A percentile compares a stretch with the other conserved stretches of the same genome.
These are phyloP conservation scores for Kodamaea anthophila DNA, from an alignment of 1,139 yeast species.

Conservation along the genomic window DNA sequence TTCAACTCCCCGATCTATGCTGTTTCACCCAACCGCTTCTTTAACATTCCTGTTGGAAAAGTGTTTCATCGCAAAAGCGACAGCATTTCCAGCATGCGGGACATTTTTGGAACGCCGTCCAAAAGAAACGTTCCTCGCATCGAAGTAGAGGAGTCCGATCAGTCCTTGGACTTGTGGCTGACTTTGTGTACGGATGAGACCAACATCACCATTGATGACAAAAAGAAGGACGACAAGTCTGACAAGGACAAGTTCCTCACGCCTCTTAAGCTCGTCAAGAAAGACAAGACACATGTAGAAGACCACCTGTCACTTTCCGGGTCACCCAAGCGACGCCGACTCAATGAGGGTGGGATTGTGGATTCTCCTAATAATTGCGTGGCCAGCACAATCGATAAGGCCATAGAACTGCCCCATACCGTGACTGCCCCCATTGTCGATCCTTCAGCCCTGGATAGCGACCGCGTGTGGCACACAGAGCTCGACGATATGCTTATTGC, in stretches of 20 bases:
- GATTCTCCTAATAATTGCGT: constrained; percentile 32
- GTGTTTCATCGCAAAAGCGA: constrained; percentile 8
- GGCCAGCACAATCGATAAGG: constrained; percentile 33
- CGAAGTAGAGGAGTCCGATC: constrained; percentile 13
- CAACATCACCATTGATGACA: constrained; percentile 14
- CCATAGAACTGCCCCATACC: constrained; percentile 16
- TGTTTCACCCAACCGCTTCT: constrained; percentile 35
- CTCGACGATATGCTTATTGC: constrained; percentile 33
- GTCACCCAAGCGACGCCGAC: neutral
- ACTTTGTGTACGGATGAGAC: constrained; percentile 19
- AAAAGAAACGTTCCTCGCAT: constrained; percentile 8
- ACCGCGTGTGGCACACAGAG: constrained; percentile 34
- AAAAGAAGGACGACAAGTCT: constrained; percentile 2
- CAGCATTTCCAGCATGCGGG: constrained; percentile 7
- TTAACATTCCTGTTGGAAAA: constrained; percentile 20
- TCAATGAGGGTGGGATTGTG: too few relatives aligned
- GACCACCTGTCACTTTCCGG: neutral
- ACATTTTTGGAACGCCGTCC: constrained; percentile 8
- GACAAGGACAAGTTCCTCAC: constrained; percentile 21
- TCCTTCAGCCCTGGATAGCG: constrained; percentile 10
- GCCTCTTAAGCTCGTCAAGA: constrained; percentile 20
- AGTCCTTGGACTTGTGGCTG: constrained; percentile 25
- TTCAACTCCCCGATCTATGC: constrained; percentile 33
- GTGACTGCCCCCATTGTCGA: constrained; percentile 28
- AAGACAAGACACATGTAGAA: neutral